Percentiles rank a stretch among this genome's conserved stretches.
These are phyloP conservation scores for Hippophae tibetana DNA, from an alignment of 306 rosid genomes.

Conservation along the genomic window DNA sequence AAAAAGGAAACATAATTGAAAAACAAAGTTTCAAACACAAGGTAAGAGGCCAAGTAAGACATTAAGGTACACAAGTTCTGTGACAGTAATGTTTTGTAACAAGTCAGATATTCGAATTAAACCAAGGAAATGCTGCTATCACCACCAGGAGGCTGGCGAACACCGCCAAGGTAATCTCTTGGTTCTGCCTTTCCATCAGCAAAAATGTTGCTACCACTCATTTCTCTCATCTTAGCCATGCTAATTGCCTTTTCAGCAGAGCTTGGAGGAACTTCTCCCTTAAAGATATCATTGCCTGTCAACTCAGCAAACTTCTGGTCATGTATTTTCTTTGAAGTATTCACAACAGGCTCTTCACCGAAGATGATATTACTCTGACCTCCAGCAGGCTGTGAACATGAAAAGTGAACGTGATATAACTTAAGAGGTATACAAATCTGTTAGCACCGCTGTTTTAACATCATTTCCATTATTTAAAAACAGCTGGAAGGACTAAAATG, in stretches of 20 bases:
- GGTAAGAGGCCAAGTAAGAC: conserved; percentile 4
- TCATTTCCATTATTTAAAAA: neutral
- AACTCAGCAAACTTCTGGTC: conserved; percentile 85
- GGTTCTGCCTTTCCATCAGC: conserved; percentile 66
- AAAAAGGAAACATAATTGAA: conserved; percentile 3
- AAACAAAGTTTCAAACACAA: neutral
- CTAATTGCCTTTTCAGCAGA: conserved; percentile 71
- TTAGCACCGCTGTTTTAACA: neutral
- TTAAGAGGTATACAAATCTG: neutral
- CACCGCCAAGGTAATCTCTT: conserved; percentile 68
- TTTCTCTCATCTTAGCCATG: conserved; percentile 82
- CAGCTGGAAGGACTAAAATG: conserved; percentile 5
- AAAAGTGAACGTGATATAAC: neutral
- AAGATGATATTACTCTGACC: conserved; percentile 87
- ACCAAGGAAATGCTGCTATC: conserved; percentile 88
- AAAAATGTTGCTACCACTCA: conserved; percentile 86
- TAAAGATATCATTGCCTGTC: conserved; percentile 73
- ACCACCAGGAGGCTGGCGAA: conserved; percentile 90
- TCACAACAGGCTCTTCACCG: conserved; percentile 57
- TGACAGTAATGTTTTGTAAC: neutral
- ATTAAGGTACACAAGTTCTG: conserved; percentile 2
- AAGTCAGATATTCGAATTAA: conserved; percentile 23
- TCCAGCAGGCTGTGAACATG: conserved; percentile 68
- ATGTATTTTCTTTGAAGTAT: conserved; percentile 69
- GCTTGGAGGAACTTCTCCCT: conserved; percentile 65